These are phyloP conservation scores for Jaapia argillacea DNA, from an alignment of 768 basidiomycete species.

Conservation along the genomic window DNA sequence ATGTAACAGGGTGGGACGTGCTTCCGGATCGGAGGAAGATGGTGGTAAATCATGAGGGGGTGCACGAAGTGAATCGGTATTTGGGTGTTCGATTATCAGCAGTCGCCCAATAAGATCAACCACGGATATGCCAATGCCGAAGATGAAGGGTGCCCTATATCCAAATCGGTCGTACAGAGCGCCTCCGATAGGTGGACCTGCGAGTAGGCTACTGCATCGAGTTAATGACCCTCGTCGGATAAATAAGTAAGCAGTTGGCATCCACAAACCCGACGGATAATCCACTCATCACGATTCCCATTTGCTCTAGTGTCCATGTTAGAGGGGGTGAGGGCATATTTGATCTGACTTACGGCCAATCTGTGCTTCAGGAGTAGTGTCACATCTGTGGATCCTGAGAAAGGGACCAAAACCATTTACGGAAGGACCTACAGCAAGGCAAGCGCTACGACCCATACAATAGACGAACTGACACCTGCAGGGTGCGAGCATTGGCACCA, in stretches of 20 bases:
- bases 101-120: constrained; percentile 26
- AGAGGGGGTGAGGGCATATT: too few species aligned
- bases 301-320: too few species aligned
- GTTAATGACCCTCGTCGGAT: background rate
- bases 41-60: too few species aligned
- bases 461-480: constrained; percentile 22
- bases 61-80: too few species aligned
- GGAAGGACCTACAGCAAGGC: constrained; percentile 22
- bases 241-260: background rate
- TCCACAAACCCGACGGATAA: constrained; percentile 30
- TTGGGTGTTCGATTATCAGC: constrained; percentile 29
- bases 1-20: constrained; percentile 18
- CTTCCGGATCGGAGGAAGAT: constrained; percentile 14
- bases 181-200: constrained; percentile 29
- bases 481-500: background rate
- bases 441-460: constrained; percentile 29
- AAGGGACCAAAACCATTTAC: background rate
- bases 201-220: constrained; percentile 21
- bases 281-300: constrained; percentile 29
- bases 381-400: constrained; percentile 18
- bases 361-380: constrained; percentile 22
- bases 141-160: constrained; percentile 27
- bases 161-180: constrained; percentile 25
- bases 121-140: constrained; percentile 21
- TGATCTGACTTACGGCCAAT: constrained; percentile 25